A percentile compares a stretch with the other conserved stretches of the same genome.
These are phyloP conservation scores for Lodderomyces elongisporus DNA, from an alignment of 1,139 yeast species.

Conservation along the genomic window DNA sequence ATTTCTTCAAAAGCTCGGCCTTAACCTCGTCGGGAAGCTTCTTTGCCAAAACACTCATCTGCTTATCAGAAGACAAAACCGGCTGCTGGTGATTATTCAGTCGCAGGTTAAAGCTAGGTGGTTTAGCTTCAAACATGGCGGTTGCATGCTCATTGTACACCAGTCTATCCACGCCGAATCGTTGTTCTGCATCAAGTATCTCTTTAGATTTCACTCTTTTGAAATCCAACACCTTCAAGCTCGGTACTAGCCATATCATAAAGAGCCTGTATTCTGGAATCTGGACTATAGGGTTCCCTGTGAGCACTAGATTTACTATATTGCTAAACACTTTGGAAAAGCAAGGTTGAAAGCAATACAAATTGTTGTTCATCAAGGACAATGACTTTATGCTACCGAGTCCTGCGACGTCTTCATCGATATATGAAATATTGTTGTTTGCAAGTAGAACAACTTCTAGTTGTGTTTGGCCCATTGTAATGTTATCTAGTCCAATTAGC, in stretches of 20 bases:
- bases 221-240: slow-evolving; percentile 61
- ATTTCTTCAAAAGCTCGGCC: slow-evolving; percentile 43
- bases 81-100: no score
- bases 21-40: slow-evolving; percentile 54
- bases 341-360: slow-evolving; percentile 22
- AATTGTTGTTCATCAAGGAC: slow-evolving; percentile 49
- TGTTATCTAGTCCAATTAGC: slow-evolving; percentile 36
- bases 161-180: slow-evolving; percentile 35
- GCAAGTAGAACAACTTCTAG: slow-evolving; percentile 52
- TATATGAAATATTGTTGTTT: slow-evolving; percentile 45
- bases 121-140: slow-evolving; percentile 3
- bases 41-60: slow-evolving; percentile 13
- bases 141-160: background rate
- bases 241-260: slow-evolving; percentile 60
- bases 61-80: slow-evolving; percentile 4
- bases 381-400: slow-evolving; percentile 31
- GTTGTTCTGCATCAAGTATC: slow-evolving; percentile 34
- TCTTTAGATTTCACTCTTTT: slow-evolving; percentile 56
- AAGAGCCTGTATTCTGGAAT: slow-evolving; percentile 55
- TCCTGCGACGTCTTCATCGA: slow-evolving; percentile 12
- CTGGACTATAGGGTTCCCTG: slow-evolving; percentile 58
- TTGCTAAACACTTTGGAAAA: slow-evolving; percentile 32
- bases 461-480: slow-evolving; percentile 21
- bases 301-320: slow-evolving; percentile 46
- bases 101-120: no score